Base-by-base conservation (phyloP, 2,329 filamentous ascomycete genomes). In the Cladophialophora psammophila region DNA sequence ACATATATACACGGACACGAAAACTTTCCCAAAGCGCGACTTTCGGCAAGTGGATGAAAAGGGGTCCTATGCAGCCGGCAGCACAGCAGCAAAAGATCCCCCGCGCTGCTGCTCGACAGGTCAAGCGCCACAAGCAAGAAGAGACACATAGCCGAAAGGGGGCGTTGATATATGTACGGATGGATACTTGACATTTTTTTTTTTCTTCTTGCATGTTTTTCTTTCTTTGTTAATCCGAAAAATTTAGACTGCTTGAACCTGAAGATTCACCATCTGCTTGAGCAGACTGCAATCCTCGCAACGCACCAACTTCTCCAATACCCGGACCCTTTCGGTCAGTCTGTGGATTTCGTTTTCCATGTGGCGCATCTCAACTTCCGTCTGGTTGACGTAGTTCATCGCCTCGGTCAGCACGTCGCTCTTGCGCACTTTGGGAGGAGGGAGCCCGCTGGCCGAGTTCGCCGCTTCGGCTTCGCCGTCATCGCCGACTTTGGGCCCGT, bases 371-470 rank as follows among this genome's bases (percentile, higher is more conserved):
- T 73, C 72, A 5, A 72, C 66, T 56, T 72, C 71, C 3, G 69
- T 69, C 62, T 71, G 66, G 45, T 73, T 68, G 40, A 73, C 67
- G 35, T 72, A 73, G 59, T 69, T 72, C 67, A 73, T 71, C 4
- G 72, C 72, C 63, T 72, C 71, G 40, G 70, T 70, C 15, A 73
- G 62, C 8, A 73, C 71, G 42, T 73, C 72, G 50, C 69, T 71
- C 66, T 73, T 73, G 32, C 70, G 67, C 31, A 71, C 69, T 48
- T 72, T 73, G 55, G 50, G 52, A 3, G 66, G 61, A 18, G 66
- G 61, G 7, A 64, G 42, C 2, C 26, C 57, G 48, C 15, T 54
- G 48, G 34, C 64, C 38, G 62, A 52, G 40, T 26, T 60, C 15
- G 42, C 32, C 10, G 58, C 54, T 10, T 42, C 60, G 18, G 55